Evolutionary conservation across 1,139 yeast genomes (phyloP).

Genomic region (Candida sp.): DNA sequence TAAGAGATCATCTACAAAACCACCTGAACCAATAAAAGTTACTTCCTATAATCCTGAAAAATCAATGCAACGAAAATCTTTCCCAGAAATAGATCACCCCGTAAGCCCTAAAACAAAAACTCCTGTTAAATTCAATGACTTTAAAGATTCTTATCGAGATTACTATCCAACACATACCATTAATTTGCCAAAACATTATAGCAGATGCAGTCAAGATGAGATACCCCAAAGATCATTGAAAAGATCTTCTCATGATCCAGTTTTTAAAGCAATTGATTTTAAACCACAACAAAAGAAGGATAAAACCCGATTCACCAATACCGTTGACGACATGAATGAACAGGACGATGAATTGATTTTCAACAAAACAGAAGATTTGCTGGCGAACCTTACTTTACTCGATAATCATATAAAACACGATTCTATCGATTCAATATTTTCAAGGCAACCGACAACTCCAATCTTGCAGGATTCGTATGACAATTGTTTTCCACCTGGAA

Average conservation of each 20-base stretch:
- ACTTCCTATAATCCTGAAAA: not conserved
- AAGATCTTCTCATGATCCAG: not conserved
- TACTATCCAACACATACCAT: not conserved
- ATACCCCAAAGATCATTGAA: not conserved
- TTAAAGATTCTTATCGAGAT: not conserved
- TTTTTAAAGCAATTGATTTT: not conserved
- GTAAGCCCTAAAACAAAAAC: not conserved
- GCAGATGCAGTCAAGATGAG: not conserved
- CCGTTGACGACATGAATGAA: not conserved
- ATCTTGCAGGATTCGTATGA: not conserved
- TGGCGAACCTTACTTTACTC: not conserved
- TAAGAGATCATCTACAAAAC: not conserved
- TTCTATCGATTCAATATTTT: constrained; percentile 8
- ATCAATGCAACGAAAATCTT: not conserved
- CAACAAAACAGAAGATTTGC: not conserved
- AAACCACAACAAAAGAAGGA: not conserved
- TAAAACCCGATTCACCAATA: not conserved
- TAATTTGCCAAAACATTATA: not conserved
- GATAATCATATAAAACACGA: not conserved
- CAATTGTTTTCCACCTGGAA: constrained; percentile 11
- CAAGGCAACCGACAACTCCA: constrained; percentile 11
- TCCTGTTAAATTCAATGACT: not conserved
- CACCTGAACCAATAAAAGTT: not conserved
- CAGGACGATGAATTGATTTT: not conserved
- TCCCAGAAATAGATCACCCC: not conserved